Evolutionary conservation across 176 grass and related monocot genomes (phyloP), one percentile per base, ranked within the genome.

Genomic region (Bolboschoenus planiculmis): DNA sequence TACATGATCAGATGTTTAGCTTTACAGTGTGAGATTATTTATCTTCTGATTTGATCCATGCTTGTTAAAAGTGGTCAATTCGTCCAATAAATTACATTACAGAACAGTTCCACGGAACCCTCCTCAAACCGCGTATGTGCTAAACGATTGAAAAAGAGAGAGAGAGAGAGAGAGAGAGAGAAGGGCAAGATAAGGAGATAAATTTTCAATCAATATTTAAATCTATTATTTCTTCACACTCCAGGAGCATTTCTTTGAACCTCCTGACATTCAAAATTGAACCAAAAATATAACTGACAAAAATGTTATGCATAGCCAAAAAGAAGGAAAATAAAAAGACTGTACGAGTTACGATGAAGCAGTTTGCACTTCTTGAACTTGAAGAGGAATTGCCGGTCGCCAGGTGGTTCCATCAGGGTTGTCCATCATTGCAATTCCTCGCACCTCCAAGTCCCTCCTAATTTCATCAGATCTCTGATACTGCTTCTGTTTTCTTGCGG

Each of bases 381-480:
- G 73, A 35, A 88, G 29, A 60, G 92, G 87, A 58, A 87, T 40
- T 3, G 89, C 68, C 8, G 92, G 92, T 67, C 93, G 86, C 96
- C 96, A 99, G 10, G 80, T 85, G 65, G 96, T 99, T 64, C 91
- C 89, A 6, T 89, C 83, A 7, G 87, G 91, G 2, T 85, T 83
- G 27, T 99, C 96, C 96, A 99, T 99, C 33, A 99, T 84, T 0
- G 92, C 86, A 33, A 99, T 89, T 55, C 96, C 96, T 18, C 75
- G 42, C 6, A 86, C 82, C 26, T 87, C 87, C 80, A 98, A 58
- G 75, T 95, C 92, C 74, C 62, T 92, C 65, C 96, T 37, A 36
- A 95, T 95, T 48, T 98, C 90, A 23, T 99, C 96, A 0, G 96
- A 99, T 80, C 83, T 86, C 66, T 82, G 83, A 15, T 88, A 99